Base-by-base conservation (phyloP, 495 filamentous ascomycete genomes). In the Filosporella fistucella region DNA sequence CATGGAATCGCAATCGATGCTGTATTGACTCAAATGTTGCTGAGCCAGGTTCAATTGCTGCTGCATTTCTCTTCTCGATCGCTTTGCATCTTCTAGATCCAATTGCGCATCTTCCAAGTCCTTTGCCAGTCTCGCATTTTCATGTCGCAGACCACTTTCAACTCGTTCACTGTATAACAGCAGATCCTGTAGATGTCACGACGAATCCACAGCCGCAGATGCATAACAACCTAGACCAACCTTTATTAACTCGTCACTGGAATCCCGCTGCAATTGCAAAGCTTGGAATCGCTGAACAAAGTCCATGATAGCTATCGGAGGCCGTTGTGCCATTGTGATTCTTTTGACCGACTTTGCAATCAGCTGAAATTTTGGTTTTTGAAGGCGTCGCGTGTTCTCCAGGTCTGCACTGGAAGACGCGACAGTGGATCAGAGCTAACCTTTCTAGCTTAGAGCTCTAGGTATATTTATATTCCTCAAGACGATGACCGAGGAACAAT, bases 261-360 rank as follows among this genome's bases (percentile, higher is more conserved):
- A 53, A 26, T 73, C 63, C 25, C 61, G 51, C 7, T 67, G 60
- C 3, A 45, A 18, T 47, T 67, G 59, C 17, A 71, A 56, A 4
- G 47, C 49, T 40, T 65, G 61, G 40, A 67, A 75, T 4, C 70
- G 61, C 33, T 66, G 61, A 39, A 70, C 59, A 42, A 74, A 74
- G 35, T 64, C 57, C 58, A 68, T 57, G 25, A 71, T 57, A 8
- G 43, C 51, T 39, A 49, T 45, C n/a, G 44, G 23, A 28, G 47
- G 42, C 29, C 46, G 18, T 40, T 51, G 48, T 34, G 47, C 41
- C 47, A 50, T 50, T 28, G 11, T 37, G 7, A 20, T 16, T 40
- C 5, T 21, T n/a, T n/a, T n/a, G n/a, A n/a, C n/a, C n/a, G n/a
- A n/a, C n/a, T n/a, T n/a, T n/a, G n/a, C n/a, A n/a, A n/a, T n/a